These are phyloP conservation scores for Solanum sparsipilum DNA, from an alignment of 257 asterid genomes.

Conservation along the genomic window DNA sequence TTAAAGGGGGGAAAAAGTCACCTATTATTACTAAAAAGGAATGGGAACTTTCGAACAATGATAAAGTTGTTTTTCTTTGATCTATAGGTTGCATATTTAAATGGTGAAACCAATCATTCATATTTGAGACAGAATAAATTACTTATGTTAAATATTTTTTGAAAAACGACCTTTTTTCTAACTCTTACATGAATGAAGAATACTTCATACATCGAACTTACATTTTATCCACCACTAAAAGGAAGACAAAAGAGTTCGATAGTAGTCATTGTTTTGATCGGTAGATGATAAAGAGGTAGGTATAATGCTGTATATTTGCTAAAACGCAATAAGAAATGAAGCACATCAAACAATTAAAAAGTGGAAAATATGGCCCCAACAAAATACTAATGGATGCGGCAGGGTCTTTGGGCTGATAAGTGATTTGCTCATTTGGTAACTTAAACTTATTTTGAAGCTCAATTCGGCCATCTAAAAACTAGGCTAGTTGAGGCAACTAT, in stretches of 20 bases:
- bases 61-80: background rate
- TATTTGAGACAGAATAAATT: background rate
- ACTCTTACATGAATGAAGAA: too few species aligned
- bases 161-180: too few species aligned
- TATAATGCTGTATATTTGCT: background rate
- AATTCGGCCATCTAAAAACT: background rate
- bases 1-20: too few species aligned
- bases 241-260: background rate
- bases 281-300: background rate
- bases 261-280: background rate
- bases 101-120: background rate
- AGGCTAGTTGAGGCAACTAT: background rate
- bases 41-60: background rate
- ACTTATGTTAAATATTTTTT: too few species aligned
- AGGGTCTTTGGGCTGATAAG: background rate
- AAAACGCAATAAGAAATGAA: background rate
- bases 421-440: background rate
- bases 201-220: background rate
- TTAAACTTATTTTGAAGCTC: background rate
- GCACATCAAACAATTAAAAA: background rate
- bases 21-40: background rate
- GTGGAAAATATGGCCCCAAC: background rate
- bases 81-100: background rate
- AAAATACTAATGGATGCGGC: background rate
- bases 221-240: background rate